phyloP scores from a whole-genome alignment of 352 stramenopile species.

The Globisporangium cederbergense region DNA sequence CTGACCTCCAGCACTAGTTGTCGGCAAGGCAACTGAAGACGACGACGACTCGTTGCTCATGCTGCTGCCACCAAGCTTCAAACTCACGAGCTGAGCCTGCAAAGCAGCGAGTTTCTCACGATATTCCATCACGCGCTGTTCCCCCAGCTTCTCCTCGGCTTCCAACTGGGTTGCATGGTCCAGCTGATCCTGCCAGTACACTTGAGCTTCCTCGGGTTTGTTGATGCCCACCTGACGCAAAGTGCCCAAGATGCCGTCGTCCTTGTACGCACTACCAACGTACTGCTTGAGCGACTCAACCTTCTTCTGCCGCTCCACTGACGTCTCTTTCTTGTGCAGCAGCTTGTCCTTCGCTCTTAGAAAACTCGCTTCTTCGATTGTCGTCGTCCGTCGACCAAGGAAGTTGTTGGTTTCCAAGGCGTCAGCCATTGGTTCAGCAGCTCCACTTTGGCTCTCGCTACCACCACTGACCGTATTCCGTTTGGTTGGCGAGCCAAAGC shows the following conservation, averaged over 20 bases:
- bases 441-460: not conserved
- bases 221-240: conserved; percentile 79
- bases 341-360: conserved; percentile 66
- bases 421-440: not conserved
- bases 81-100: conserved; percentile 58
- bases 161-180: conserved; percentile 69
- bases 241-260: conserved; percentile 66
- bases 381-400: conserved; percentile 5
- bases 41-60: conserved; percentile 19
- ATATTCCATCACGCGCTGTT: conserved; percentile 56
- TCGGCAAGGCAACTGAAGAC: not conserved
- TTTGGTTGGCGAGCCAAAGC: conserved; percentile 6
- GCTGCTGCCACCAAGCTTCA: conserved; percentile 61
- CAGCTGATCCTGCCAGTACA: conserved; percentile 80
- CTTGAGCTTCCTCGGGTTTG: conserved; percentile 62
- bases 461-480: not conserved
- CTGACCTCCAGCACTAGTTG: conserved; percentile 5
- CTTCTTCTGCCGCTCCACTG: conserved; percentile 50
- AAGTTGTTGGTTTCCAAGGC: not conserved
- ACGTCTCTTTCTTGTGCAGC: conserved; percentile 73
- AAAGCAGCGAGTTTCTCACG: conserved; percentile 56
- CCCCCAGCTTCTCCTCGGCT: conserved; percentile 51
- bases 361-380: conserved; percentile 42
- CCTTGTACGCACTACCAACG: conserved; percentile 65
- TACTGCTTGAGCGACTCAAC: conserved; percentile 62